Base-by-base conservation (phyloP, 345 rosid species). In the Salix dunnii region DNA sequence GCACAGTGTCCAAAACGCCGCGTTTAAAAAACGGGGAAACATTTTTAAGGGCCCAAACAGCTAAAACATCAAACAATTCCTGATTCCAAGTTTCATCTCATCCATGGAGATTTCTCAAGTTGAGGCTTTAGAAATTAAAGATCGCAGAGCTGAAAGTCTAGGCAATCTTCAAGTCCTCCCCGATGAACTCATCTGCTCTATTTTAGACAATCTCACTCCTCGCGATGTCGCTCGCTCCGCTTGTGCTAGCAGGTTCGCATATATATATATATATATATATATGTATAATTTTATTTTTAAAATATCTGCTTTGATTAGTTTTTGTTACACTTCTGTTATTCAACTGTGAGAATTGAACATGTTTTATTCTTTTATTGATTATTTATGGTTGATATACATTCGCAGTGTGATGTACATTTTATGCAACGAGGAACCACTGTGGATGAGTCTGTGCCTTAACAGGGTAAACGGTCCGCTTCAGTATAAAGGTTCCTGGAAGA, bases 401-500 rank as follows among this genome's bases (percentile, higher is more conserved):
- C 76, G 85, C 84, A 95, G 99, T 82, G 94, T 90, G 42, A 88
- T 89, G 94, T 91, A 95, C 81, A 90, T 92, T 67, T 81, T 95
- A 4, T 91, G 97, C 87, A 87, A 88, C 42, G 99, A 91, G 84
- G 99, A 95, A 61, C 99, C 99, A 1, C 81, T 95, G 9, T 95
- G 99, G 99, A 92, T 91, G 99, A 86, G 78, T 70, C 75, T 90
- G 23, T 91, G 97, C 75, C 84, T 92, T 49, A 88, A 80, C 74
- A 86, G 40, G 31, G 83, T 74, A 1, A 89, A 83, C 33, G 90
- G 90, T 74, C 85, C 85, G 31, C 84, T 92, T 77, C 88, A 87
- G 20, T 90, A 86, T 84, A 84, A 83, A 83, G 96, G 93, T 82
- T 92, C 96, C 81, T 95, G 99, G 99, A 93, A 90, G 85, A 90